Evolutionary conservation across 1,284 basidiomycete genomes (phyloP), one percentile per base, ranked within the genome.

Genomic region (Golubevia pallescens): DNA sequence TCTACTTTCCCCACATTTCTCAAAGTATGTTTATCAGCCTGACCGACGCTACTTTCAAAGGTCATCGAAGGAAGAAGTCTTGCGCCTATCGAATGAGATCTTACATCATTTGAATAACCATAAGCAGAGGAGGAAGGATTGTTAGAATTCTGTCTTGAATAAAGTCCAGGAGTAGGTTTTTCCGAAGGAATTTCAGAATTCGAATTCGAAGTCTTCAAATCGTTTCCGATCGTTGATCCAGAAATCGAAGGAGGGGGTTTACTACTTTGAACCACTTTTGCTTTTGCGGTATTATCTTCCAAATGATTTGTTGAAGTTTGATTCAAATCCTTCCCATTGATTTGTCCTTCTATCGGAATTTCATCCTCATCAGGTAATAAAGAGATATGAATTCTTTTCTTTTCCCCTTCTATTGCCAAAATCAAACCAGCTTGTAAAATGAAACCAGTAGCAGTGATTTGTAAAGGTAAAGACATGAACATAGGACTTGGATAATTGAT

Each of bases 1-100:
- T 99, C 97, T 38, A 99, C 93, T 71, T 97, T 92, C 2, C 93
- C 95, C 19, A 99, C 97, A 75, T 99, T 99, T 85, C 94, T 93
- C 74, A 99, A 86, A 1, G 97, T 93, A 87, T 98, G 95, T 74
- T 95, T 97, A 84, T 97, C 95, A 28, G 92, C 88, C 87, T 97
- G 93, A 0, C 97, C 97, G 61, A 99, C 96, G 87, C 97, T 94
- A 81, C 92, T 94, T 86, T 99, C 96, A 81, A 99, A 95, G 74
- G 92, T 90, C 65, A 98, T 92, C n/a, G 90, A 90, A 0, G 93
- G 93, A n/a, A 99, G 87, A 28, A 99, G 87, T 23, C 93, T 89
- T 77, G 93, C 90, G 0, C 95, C 96, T 1, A 93, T 88, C 0
- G 93, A 83, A 14, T 82, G 63, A 1, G 70, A 68, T 52, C 71